Evolutionary conservation across 805 yeast genomes (phyloP), one percentile per base, ranked within the genome.

Genomic region (Hanseniaspora singularis): DNA sequence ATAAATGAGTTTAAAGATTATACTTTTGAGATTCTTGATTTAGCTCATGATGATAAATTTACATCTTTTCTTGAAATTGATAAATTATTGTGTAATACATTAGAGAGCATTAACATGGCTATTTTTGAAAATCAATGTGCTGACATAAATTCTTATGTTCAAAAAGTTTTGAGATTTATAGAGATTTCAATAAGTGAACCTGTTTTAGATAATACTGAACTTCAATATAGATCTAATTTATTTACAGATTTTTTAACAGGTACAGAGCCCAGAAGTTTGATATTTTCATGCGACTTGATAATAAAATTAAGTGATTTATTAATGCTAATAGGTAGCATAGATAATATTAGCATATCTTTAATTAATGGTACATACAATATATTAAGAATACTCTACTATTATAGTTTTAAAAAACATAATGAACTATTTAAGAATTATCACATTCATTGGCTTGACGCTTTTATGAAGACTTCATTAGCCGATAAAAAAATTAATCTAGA

Each of bases 161-260:
- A 4, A 19, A 36, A 24, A 36, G 39, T 14, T 7, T 3, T 36
- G 3, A 24, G 23, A 12, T 36, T 36, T 23, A 10, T 36, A 5
- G 19, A 23, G 8, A 9, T 24, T 6, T 14, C 39, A 23, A 4
- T 44, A 6, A 23, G 31, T 31, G 27, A 44, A 12, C 37, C 41
- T 11, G 24, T 44, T 5, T 20, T 44, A 10, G 33, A 39, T 27
- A 39, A 24, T 3, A 16, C 37, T 15, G 48, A 44, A 16, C 16
- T n/a, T 14, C 30, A 36, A 16, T 37, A 37, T 14, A 36, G 41
- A 37, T 15, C 11, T 27, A 20, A 23, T 11, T 30, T 16, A 4
- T 44, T 44, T 10, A 15, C 18, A 20, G 38, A 37, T 6, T 3
- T 36, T 14, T 1, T 24, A 8, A 19, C 31, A 15, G 19, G 3